These are phyloP conservation scores for Umbellularia californica DNA, from an alignment of 164 flowering plant species.

Conservation along the genomic window DNA sequence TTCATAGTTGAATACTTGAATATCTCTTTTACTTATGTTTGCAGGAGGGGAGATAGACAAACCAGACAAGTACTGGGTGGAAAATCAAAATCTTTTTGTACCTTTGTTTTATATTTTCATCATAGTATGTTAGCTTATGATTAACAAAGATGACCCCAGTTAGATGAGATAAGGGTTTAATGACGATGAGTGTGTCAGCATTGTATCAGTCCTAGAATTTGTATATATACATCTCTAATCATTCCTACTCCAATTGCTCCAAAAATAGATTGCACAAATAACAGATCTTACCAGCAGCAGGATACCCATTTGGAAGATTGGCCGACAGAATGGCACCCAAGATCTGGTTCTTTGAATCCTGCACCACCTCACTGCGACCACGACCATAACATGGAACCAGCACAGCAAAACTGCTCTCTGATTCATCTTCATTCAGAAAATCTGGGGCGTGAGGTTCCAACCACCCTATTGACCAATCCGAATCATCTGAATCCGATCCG, in stretches of 20 bases:
- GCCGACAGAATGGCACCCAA: slow-evolving; percentile 35
- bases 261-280: not conserved
- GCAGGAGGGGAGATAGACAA: no score
- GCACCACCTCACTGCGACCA: slow-evolving; percentile 29
- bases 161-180: no score
- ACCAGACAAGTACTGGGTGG: no score
- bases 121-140: no score
- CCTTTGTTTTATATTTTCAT: no score
- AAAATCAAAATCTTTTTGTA: no score
- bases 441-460: slow-evolving; percentile 84
- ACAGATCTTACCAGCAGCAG: slow-evolving; percentile 56
- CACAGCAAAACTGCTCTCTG: slow-evolving; percentile 73
- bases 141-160: no score
- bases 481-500: slow-evolving; percentile 82
- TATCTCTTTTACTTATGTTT: no score
- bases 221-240: no score
- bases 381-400: slow-evolving; percentile 80
- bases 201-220: no score
- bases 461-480: slow-evolving; percentile 96
- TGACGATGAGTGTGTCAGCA: no score
- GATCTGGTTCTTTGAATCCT: slow-evolving; percentile 32
- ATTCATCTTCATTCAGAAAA: slow-evolving; percentile 63
- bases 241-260: not conserved
- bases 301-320: slow-evolving; percentile 36
- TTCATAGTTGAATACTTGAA: no score